phyloP scores from a whole-genome alignment of 208 protist genomes.

The Acanthamoeba culbertsoni region DNA sequence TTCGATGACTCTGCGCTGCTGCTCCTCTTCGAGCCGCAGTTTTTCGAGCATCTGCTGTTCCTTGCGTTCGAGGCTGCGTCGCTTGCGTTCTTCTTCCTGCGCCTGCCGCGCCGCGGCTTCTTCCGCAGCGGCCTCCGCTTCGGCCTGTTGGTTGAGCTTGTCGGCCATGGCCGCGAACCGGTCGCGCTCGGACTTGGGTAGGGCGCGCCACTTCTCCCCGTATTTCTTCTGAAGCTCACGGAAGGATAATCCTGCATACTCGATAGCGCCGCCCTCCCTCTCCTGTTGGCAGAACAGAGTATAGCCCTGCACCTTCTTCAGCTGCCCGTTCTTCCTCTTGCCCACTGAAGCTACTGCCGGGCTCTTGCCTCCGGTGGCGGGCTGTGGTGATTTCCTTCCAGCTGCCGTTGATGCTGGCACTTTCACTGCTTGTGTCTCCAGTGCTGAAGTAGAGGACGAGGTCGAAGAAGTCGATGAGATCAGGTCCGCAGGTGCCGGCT shows the following conservation, averaged over 20 bases:
- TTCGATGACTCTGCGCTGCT: not conserved
- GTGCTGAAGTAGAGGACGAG: no score
- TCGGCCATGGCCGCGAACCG: not conserved
- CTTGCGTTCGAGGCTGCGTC: not conserved
- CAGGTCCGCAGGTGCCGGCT: no score
- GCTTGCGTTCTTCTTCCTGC: not conserved
- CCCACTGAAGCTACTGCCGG: not conserved
- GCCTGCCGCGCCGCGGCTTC: not conserved
- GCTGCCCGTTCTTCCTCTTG: not conserved
- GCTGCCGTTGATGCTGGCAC: no score
- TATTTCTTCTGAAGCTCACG: not conserved
- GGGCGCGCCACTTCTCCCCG: not conserved
- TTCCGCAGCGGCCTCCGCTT: not conserved
- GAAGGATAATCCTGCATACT: not conserved
- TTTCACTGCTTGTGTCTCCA: no score
- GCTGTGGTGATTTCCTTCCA: no score
- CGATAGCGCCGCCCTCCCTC: not conserved
- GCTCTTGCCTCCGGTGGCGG: no score
- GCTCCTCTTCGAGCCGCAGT: no score
- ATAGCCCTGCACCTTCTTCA: not conserved
- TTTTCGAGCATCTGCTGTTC: not conserved
- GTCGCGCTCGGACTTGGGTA: not conserved
- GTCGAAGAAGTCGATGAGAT: no score
- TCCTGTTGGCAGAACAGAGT: not conserved
- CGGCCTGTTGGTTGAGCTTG: not conserved